These are phyloP conservation scores for Medicago arabica DNA, from an alignment of 306 rosid species.

Conservation along the genomic window DNA sequence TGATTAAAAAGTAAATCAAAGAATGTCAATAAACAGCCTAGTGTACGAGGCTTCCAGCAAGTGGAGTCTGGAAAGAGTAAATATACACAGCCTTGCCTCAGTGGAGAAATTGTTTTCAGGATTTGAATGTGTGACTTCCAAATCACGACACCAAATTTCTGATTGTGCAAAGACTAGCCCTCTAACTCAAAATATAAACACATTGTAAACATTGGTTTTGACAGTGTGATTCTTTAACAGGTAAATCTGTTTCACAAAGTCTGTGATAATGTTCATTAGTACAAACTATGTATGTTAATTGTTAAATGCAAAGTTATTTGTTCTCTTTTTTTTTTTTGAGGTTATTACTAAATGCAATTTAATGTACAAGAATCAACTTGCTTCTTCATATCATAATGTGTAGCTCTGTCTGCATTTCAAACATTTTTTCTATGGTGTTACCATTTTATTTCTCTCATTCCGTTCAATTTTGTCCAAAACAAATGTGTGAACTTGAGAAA, in stretches of 20 bases:
- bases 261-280: background rate
- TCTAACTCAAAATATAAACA: background rate
- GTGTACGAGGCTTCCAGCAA: background rate
- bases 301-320: background rate
- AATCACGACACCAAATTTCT: background rate
- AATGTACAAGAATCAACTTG: no score
- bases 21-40: background rate
- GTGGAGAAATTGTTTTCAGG: background rate
- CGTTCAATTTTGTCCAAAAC: no score
- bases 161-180: no score
- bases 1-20: conserved; percentile 47
- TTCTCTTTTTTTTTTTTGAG: no score
- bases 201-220: background rate
- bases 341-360: no score
- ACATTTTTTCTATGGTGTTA: no score
- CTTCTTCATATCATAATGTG: no score
- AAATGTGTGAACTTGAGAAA: no score
- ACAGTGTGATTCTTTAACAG: background rate
- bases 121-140: background rate
- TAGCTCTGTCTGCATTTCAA: no score
- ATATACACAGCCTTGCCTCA: background rate
- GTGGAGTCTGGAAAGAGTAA: background rate
- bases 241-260: background rate
- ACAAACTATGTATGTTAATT: background rate
- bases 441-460: no score